Percentiles rank a stretch among this genome's conserved stretches.
phyloP scores from a whole-genome alignment of 2,329 filamentous ascomycete genomes.

The Elsinoe batatas region DNA sequence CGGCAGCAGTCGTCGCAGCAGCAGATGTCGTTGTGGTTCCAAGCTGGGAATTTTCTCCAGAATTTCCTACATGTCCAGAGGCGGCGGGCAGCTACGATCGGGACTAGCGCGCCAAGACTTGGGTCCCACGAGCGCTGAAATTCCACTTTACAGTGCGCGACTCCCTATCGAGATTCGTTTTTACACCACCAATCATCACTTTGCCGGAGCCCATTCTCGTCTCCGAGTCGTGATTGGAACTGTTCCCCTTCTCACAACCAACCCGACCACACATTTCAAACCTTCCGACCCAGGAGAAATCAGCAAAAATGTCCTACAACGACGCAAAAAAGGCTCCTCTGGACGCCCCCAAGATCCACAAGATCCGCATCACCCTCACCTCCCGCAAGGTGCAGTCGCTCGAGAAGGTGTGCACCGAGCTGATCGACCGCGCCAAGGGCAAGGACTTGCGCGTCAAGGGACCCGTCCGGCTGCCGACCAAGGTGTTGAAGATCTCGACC shows the following conservation, averaged over 20 bases:
- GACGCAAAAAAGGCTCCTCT: constrained; percentile 82
- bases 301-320: constrained; percentile 74
- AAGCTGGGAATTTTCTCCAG: constrained; percentile 40
- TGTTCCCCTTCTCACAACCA: constrained; percentile 3
- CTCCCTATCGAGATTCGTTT: neutral
- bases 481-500: constrained; percentile 93
- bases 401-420: constrained; percentile 96
- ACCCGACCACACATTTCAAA: constrained; percentile 12
- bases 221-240: constrained; percentile 39
- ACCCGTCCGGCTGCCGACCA: constrained; percentile 93
- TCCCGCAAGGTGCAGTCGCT: constrained; percentile 88
- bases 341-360: constrained; percentile 90
- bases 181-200: constrained; percentile 40
- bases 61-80: constrained; percentile 15
- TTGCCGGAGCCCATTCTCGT: constrained; percentile 36
- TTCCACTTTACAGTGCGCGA: neutral
- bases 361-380: constrained; percentile 96
- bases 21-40: constrained; percentile 15
- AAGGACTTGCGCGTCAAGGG: constrained; percentile 99
- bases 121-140: neutral
- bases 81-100: neutral
- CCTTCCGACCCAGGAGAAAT: constrained; percentile 17
- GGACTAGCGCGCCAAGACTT: constrained; percentile 1
- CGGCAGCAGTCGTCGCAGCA: neutral
- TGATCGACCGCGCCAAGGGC: constrained; percentile 95